These are phyloP conservation scores for Beauveria caledonica DNA, from an alignment of 2,329 filamentous ascomycete genomes.

Conservation along the genomic window DNA sequence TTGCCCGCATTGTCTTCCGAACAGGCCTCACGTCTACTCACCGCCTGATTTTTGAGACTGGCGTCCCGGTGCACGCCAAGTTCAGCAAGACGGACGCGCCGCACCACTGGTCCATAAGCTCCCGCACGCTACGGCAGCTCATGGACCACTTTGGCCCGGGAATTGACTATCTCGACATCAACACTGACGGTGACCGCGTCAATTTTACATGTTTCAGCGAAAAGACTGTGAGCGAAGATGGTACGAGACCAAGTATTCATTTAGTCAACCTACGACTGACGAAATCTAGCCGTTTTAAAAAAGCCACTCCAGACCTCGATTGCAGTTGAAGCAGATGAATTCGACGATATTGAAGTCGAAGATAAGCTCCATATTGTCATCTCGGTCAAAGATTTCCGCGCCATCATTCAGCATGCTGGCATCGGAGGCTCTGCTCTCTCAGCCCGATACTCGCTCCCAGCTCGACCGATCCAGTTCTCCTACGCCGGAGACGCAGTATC, in stretches of 20 bases:
- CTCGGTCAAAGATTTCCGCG: slow-evolving; percentile 75
- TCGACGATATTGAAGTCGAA: slow-evolving; percentile 65
- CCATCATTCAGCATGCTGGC: slow-evolving; percentile 68
- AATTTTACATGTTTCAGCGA: slow-evolving; percentile 79
- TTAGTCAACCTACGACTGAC: slow-evolving; percentile 10
- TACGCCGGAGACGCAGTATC: slow-evolving; percentile 61
- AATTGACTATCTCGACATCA: slow-evolving; percentile 73
- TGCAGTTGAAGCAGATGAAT: slow-evolving; percentile 66
- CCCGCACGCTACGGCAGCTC: slow-evolving; percentile 62
- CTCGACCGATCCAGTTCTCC: slow-evolving; percentile 62
- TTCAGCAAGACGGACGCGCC: slow-evolving; percentile 59
- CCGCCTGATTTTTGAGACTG: slow-evolving; percentile 64
- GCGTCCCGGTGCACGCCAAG: slow-evolving; percentile 66
- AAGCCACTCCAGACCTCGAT: slow-evolving; percentile 76
- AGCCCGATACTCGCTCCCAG: slow-evolving; percentile 63
- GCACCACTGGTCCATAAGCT: slow-evolving; percentile 66
- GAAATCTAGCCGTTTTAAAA: slow-evolving; percentile 57
- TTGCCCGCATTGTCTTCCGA: slow-evolving; percentile 64
- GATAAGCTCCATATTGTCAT: slow-evolving; percentile 72
- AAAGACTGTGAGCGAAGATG: slow-evolving; percentile 59
- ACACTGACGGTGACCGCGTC: slow-evolving; percentile 62
- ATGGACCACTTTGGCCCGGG: slow-evolving; percentile 75
- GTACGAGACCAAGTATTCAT: slow-evolving; percentile 18
- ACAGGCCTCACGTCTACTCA: slow-evolving; percentile 74
- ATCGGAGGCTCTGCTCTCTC: slow-evolving; percentile 58